phyloP scores from a whole-genome alignment of 352 stramenopile species.

The Thraustochytrium sp. region DNA sequence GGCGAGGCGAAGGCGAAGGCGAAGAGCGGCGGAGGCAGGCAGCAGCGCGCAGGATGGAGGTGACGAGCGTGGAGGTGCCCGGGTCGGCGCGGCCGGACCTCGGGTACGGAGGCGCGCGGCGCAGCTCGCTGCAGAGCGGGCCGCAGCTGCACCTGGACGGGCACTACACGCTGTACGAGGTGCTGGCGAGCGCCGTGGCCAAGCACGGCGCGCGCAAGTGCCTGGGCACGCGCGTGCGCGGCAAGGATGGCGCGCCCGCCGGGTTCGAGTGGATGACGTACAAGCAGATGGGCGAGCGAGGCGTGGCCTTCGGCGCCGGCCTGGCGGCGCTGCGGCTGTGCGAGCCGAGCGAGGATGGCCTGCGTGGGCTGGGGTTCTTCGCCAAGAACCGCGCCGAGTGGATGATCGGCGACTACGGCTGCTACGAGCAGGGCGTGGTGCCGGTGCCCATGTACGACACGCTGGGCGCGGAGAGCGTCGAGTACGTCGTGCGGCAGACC shows the following conservation, averaged over 20 bases:
- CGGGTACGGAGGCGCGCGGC: background rate
- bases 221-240: background rate
- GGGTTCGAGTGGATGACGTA: slow-evolving; percentile 8
- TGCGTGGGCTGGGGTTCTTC: background rate
- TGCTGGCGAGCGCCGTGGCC: background rate
- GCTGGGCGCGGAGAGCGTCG: slow-evolving; percentile 64
- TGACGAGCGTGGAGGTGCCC: background rate
- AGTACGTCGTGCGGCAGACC: slow-evolving; percentile 75
- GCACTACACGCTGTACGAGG: slow-evolving; percentile 5
- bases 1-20: too few species aligned
- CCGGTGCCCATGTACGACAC: slow-evolving; percentile 56
- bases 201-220: background rate
- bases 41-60: too few species aligned
- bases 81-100: slow-evolving; percentile 1
- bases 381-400: background rate
- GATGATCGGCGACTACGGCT: slow-evolving; percentile 1
- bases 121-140: background rate
- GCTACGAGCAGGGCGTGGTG: background rate
- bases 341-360: background rate
- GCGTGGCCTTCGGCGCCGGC: background rate
- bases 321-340: background rate
- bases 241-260: background rate
- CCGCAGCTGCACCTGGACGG: slow-evolving; percentile 8
- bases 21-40: too few species aligned
- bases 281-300: background rate